Evolutionary conservation across 768 basidiomycete species (phyloP), one percentile per base, ranked within the genome.

Genomic region (Mycena maculata): DNA sequence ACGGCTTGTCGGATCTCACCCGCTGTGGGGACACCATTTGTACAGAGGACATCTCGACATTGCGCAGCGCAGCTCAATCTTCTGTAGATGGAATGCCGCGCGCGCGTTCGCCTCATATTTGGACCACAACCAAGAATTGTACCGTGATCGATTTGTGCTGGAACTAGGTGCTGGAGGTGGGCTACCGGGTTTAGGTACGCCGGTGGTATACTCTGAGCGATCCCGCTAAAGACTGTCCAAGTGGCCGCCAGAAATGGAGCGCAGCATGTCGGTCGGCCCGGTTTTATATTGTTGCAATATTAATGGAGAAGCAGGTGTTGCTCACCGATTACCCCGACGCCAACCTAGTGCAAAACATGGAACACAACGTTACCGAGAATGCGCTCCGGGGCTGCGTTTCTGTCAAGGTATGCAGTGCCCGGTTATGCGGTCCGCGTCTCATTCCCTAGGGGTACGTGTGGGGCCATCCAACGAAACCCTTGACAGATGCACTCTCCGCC

Each of bases 121-220:
- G 2, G 92, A 93, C 66, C 76, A 78, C 13, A 83, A 90, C 59
- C 72, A 73, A 0, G 76, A 82, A 1, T 70, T 91, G 0, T 89
- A 87, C 48, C 81, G 78, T 38, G 78, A 76, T 52, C 69, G 71
- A 10, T 77, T 72, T 27, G 88, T 98, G 0, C 82, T 98, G 1
- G 98, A 99, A 76, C 87, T 99, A 0, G 98, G 98, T 0, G 98
- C 98, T 0, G 98, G 96, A 0, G 96, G 94, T 1, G 97, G 90
- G 3, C 81, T 99, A 8, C 98, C 98, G 0, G 89, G 92, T 4
- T 83, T 99, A 9, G 33, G 33, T 36, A 36, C 8, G 33, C 13
- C 33, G 33, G 13, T 36, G 33, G 33, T 36, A 36, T 36, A 36
- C 8, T 36, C n/a, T n/a, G n/a, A n/a, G 33, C 33, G 33, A 36